These are phyloP conservation scores for Botryobasidium botryosum DNA, from an alignment of 768 basidiomycete genomes.

Conservation along the genomic window DNA sequence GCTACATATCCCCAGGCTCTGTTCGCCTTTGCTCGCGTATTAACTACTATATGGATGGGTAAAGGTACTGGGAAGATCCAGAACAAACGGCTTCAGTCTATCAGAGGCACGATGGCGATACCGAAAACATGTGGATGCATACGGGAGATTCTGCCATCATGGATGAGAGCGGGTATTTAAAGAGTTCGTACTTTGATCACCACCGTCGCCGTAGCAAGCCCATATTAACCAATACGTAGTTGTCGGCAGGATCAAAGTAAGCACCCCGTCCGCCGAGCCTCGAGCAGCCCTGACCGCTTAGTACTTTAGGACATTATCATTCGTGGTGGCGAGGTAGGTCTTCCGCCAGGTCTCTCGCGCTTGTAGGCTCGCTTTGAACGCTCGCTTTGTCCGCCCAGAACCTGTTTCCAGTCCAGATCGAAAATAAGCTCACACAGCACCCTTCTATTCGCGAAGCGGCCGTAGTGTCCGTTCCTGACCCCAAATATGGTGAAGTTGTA, in stretches of 20 bases:
- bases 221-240: no score
- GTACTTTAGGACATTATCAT: slow-evolving; percentile 56
- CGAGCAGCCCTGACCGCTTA: not conserved
- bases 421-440: slow-evolving; percentile 47
- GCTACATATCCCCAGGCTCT: not conserved
- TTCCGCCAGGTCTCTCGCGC: not conserved
- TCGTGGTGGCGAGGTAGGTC: slow-evolving; percentile 58
- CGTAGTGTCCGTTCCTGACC: slow-evolving; percentile 52
- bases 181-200: slow-evolving; percentile 29
- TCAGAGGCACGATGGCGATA: slow-evolving; percentile 29
- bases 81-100: slow-evolving; percentile 46
- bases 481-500: slow-evolving; percentile 57
- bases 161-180: slow-evolving; percentile 65
- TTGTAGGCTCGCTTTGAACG: not conserved
- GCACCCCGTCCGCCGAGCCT: not conserved
- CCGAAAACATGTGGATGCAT: slow-evolving; percentile 44
- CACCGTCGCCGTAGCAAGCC: not conserved
- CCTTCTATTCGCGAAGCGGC: slow-evolving; percentile 52
- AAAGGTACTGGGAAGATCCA: slow-evolving; percentile 61
- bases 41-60: not conserved
- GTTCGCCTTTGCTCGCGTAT: not conserved
- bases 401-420: slow-evolving; percentile 71
- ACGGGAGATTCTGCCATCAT: slow-evolving; percentile 70
- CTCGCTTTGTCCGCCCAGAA: slow-evolving; percentile 29
- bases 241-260: slow-evolving; percentile 60